Conservation (phyloP, 2,329 filamentous ascomycete genomes). For the Diaporthe amygdali region DNA sequence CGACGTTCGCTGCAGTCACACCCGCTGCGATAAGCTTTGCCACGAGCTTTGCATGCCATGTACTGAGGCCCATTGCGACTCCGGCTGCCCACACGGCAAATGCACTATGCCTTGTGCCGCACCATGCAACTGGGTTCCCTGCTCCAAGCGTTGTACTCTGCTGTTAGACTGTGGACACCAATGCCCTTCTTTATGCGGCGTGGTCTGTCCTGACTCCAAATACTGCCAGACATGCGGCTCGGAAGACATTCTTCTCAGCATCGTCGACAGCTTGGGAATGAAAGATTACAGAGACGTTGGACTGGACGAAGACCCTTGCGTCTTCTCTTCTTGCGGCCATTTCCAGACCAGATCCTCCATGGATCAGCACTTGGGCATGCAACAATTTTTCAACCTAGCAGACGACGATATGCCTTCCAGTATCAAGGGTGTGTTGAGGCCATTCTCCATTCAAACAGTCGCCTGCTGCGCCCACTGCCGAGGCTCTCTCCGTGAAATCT, state of each 20-base stretch:
- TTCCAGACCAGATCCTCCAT: conserved; percentile 64
- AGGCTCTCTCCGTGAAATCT: conserved; percentile 60
- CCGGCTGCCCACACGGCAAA: conserved; percentile 34
- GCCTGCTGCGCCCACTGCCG: conserved; percentile 66
- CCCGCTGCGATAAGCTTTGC: conserved; percentile 59
- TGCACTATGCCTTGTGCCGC: conserved; percentile 66
- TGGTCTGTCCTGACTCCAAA: conserved; percentile 55
- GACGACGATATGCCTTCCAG: conserved; percentile 37
- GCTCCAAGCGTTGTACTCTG: conserved; percentile 61
- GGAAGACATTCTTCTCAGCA: conserved; percentile 46
- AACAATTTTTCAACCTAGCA: conserved; percentile 51
- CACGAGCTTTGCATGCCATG: conserved; percentile 67
- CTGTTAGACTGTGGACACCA: conserved; percentile 63
- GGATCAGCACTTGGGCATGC: conserved; percentile 65
- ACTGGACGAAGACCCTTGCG: conserved; percentile 62
- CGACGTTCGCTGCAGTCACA: conserved; percentile 62
- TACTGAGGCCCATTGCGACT: conserved; percentile 57
- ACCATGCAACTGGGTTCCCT: conserved; percentile 72
- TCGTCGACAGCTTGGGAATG: conserved; percentile 63
- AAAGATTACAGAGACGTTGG: conserved; percentile 62
- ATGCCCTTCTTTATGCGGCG: conserved; percentile 69
- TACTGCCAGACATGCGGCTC: conserved; percentile 64
- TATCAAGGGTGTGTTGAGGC: conserved; percentile 42
- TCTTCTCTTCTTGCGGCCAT: conserved; percentile 69
- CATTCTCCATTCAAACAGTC: conserved; percentile 61